These are phyloP conservation scores for Boletus subcaerulescens DNA, from an alignment of 768 basidiomycete genomes.

Conservation along the genomic window DNA sequence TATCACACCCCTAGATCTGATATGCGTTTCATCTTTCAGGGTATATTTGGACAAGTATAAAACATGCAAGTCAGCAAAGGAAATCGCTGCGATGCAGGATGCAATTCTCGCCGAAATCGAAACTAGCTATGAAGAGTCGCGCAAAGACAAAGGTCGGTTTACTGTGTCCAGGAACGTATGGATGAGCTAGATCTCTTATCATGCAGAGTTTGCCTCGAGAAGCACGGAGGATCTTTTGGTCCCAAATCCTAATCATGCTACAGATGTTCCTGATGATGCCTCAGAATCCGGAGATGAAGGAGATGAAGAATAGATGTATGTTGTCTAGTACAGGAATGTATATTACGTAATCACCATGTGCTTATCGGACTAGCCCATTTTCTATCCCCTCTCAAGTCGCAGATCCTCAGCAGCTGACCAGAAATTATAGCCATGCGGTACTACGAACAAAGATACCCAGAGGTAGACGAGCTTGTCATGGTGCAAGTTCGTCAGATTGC, in stretches of 20 bases:
- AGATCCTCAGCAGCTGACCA: background rate
- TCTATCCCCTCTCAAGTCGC: background rate
- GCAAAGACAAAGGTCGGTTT: conserved; percentile 47
- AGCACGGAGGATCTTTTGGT: conserved; percentile 61
- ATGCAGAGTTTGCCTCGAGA: conserved; percentile 18
- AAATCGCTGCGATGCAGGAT: conserved; percentile 61
- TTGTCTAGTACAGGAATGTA: background rate
- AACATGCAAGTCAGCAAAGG: conserved; percentile 60
- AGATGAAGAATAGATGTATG: conserved; percentile 6
- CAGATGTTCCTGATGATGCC: conserved; percentile 16
- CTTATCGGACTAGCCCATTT: background rate
- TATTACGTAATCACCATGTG: conserved; percentile 7
- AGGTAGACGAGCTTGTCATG: conserved; percentile 99
- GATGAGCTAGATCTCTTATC: background rate
- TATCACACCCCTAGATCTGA: background rate
- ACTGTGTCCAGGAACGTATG: background rate
- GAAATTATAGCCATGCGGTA: conserved; percentile 62
- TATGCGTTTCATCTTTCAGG: background rate
- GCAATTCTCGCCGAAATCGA: conserved; percentile 69
- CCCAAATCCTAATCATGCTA: conserved; percentile 63
- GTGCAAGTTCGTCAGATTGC: conserved; percentile 99
- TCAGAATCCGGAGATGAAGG: conserved; percentile 13
- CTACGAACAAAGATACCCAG: conserved; percentile 90
- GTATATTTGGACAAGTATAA: conserved; percentile 70
- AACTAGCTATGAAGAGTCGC: conserved; percentile 53